These are phyloP conservation scores for Tricholoma matsutake DNA, from an alignment of 768 basidiomycete species.

Conservation along the genomic window DNA sequence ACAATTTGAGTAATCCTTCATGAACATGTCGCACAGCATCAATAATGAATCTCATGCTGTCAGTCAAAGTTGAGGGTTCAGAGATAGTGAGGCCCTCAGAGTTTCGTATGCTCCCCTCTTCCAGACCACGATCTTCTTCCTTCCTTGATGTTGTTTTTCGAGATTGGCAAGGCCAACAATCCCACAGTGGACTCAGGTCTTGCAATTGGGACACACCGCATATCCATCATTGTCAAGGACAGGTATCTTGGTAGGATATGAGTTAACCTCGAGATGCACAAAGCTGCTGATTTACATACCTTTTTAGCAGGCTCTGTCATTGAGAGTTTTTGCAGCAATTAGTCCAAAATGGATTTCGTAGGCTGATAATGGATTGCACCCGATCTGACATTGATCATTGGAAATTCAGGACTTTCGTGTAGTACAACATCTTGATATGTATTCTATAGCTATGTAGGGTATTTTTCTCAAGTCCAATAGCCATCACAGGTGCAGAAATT, in stretches of 20 bases:
- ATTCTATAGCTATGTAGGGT: no score
- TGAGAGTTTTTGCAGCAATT: background rate
- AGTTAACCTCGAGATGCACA: background rate
- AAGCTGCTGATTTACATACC: background rate
- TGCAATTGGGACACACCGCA: background rate
- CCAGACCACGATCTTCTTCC: background rate
- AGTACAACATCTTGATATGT: background rate
- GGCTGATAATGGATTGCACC: background rate
- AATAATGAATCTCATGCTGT: background rate
- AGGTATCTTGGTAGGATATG: background rate
- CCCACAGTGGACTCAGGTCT: no score
- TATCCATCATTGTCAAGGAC: background rate
- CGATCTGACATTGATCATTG: background rate
- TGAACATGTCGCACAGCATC: background rate
- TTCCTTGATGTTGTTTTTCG: no score
- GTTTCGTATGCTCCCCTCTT: background rate
- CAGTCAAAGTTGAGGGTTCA: background rate
- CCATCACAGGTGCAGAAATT: background rate
- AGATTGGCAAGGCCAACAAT: no score
- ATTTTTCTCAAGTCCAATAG: background rate
- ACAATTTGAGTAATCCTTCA: no score
- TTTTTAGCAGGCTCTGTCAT: no score
- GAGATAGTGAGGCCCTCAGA: background rate
- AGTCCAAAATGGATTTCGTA: background rate
- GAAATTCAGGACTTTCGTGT: background rate